Evolutionary conservation across 768 basidiomycete genomes (phyloP), one percentile per base, ranked within the genome.

Genomic region (Auricularia sp.): DNA sequence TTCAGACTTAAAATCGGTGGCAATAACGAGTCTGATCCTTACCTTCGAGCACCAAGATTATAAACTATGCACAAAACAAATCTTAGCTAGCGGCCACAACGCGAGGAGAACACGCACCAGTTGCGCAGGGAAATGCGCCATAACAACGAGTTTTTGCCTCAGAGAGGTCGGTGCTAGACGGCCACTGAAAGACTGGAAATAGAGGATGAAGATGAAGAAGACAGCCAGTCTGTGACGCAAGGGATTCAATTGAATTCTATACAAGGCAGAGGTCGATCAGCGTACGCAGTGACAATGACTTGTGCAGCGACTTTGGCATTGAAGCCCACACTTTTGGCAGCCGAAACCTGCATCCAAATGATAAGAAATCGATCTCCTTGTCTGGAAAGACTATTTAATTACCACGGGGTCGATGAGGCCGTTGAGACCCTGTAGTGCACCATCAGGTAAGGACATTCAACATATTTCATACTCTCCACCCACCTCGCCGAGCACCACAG

Each of bases 21-120:
- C 0, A 29, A 29, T 0, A 0, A 29, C 29, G 29, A 29, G 29
- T 29, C 29, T 29, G 14, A 8, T 0, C 0, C 23, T 33, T 0
- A 59, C 56, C 56, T 7, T 59, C 23, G 23, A 59, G 56, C 8
- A 59, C 6, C 8, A 59, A 23, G 23, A 59, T 59, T 0, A 59
- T 59, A 1, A 59, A 59, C 56, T 59, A 18, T 0, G 18, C 11
- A 10, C 43, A 44, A 10, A 0, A 1, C 18, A 51, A 0, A 0
- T 51, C 11, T 21, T 18, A 21, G 21, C 0, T 6, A 10, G 47
- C 0, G 47, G 7, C 7, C 39, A 0, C 8, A 7, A 51, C 47
- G 21, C 18, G 14, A 18, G 18, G 8, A 0, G 16, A 6, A 51
- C 1, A 54, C 56, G 34, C 14, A 59, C 23, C 0, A 23, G 23